phyloP scores from a whole-genome alignment of 2,329 filamentous ascomycete species.

The Fusarium albosuccineum region DNA sequence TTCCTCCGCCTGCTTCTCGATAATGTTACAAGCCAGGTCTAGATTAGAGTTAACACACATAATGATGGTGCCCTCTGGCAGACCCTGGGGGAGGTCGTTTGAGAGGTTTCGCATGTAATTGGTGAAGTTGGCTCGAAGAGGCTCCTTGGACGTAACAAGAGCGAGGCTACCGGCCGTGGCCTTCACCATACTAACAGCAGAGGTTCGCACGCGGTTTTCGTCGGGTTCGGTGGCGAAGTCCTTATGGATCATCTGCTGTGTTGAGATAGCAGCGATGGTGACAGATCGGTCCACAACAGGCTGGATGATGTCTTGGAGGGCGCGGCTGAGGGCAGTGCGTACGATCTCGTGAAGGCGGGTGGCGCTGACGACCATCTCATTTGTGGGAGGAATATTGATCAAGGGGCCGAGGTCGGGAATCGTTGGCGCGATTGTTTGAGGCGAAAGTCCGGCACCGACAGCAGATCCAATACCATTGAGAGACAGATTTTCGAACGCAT shows the following conservation, averaged over 20 bases:
- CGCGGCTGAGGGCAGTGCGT: constrained; percentile 85
- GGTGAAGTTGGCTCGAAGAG: constrained; percentile 93
- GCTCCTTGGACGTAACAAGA: constrained; percentile 98
- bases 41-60: constrained; percentile 99
- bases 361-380: constrained; percentile 81
- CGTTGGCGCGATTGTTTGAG: constrained; percentile 80
- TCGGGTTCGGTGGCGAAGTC: constrained; percentile 96
- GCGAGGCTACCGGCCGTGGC: constrained; percentile 93
- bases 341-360: constrained; percentile 81
- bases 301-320: constrained; percentile 95
- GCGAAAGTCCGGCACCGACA: constrained; percentile 79
- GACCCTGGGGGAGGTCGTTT: constrained; percentile 78
- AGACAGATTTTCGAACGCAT: constrained; percentile 86
- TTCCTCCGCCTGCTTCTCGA: constrained; percentile 95
- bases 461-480: constrained; percentile 79
- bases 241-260: constrained; percentile 93
- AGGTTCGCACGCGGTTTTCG: constrained; percentile 85
- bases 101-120: constrained; percentile 89
- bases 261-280: constrained; percentile 97
- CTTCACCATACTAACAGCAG: constrained; percentile 94
- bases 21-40: constrained; percentile 90
- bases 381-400: constrained; percentile 84
- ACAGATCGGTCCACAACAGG: constrained; percentile 98
- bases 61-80: constrained; percentile 94
- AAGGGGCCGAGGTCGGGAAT: constrained; percentile 87